Percentiles rank a stretch among this genome's conserved stretches.
Evolutionary conservation across 1,284 basidiomycete genomes (phyloP).

Genomic region (Pseudozyma sp.): DNA sequence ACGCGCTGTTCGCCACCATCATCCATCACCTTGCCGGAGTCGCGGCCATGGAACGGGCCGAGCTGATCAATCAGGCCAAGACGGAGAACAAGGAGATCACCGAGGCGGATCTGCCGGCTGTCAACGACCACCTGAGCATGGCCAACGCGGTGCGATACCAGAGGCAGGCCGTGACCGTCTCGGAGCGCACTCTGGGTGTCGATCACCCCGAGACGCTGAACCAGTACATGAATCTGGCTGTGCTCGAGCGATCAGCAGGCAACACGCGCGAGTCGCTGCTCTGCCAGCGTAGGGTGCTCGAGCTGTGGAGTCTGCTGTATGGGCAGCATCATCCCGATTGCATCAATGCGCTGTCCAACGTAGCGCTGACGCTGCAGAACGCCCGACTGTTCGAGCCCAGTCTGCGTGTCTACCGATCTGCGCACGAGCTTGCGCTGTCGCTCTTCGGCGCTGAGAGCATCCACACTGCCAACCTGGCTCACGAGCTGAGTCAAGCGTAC

Average conservation of each 20-base stretch:
- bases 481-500: slow-evolving; percentile 66
- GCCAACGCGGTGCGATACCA: slow-evolving; percentile 71
- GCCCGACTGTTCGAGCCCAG: slow-evolving; percentile 54
- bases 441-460: slow-evolving; percentile 64
- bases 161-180: slow-evolving; percentile 73
- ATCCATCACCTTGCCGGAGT: slow-evolving; percentile 68
- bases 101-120: slow-evolving; percentile 41
- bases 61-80: slow-evolving; percentile 52
- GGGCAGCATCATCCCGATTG: slow-evolving; percentile 72
- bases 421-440: slow-evolving; percentile 56
- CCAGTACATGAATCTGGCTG: slow-evolving; percentile 74
- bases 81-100: slow-evolving; percentile 52
- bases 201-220: slow-evolving; percentile 73
- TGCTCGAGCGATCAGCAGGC: slow-evolving; percentile 72
- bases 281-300: slow-evolving; percentile 72
- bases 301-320: slow-evolving; percentile 73
- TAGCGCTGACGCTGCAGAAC: slow-evolving; percentile 60
- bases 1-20: slow-evolving; percentile 72
- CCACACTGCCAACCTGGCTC: slow-evolving; percentile 65
- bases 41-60: slow-evolving; percentile 43
- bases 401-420: slow-evolving; percentile 57
- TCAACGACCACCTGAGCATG: slow-evolving; percentile 69
- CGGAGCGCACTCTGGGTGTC: slow-evolving; percentile 73
- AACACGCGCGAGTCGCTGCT: slow-evolving; percentile 70
- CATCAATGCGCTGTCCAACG: slow-evolving; percentile 71